Percentiles rank a stretch among this genome's conserved stretches.
These are phyloP conservation scores for Ehretia macrophylla DNA, from an alignment of 257 asterid genomes.

Conservation along the genomic window DNA sequence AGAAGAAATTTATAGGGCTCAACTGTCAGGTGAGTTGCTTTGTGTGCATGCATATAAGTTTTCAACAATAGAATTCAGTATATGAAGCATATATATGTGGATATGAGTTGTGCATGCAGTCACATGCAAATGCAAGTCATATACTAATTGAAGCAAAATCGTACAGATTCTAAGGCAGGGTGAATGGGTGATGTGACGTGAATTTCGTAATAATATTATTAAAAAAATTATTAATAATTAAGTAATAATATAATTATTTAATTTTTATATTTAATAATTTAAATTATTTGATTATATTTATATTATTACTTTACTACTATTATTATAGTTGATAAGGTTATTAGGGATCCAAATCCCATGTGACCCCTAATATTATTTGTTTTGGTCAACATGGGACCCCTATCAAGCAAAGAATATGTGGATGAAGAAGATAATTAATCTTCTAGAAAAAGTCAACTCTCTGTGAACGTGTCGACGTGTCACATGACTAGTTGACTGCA, in stretches of 20 bases:
- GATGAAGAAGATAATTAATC: not conserved
- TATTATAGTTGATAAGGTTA: too few relatives aligned
- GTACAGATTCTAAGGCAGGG: too few relatives aligned
- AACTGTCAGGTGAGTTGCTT: slow-evolving; percentile 5
- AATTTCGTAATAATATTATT: too few relatives aligned
- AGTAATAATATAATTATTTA: too few relatives aligned
- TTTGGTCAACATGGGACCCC: too few relatives aligned
- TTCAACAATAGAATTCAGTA: not conserved
- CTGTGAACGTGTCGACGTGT: slow-evolving; percentile 5
- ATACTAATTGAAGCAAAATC: not conserved
- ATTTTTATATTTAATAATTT: too few relatives aligned
- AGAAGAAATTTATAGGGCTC: slow-evolving; percentile 12
- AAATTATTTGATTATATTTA: too few relatives aligned
- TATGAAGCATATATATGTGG: not conserved
- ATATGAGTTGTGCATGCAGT: not conserved
- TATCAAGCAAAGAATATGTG: too few relatives aligned
- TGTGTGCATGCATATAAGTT: not conserved
- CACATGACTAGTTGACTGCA: not conserved
- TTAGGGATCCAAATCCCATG: not conserved
- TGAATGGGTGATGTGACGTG: too few relatives aligned
- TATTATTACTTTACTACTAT: too few relatives aligned
- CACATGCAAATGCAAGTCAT: slow-evolving; percentile 1
- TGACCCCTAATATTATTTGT: too few relatives aligned
- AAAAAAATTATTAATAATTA: too few relatives aligned
- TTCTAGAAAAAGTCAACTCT: not conserved